Base-by-base conservation (phyloP, 1,139 yeast species). In the Pichia terricola region DNA sequence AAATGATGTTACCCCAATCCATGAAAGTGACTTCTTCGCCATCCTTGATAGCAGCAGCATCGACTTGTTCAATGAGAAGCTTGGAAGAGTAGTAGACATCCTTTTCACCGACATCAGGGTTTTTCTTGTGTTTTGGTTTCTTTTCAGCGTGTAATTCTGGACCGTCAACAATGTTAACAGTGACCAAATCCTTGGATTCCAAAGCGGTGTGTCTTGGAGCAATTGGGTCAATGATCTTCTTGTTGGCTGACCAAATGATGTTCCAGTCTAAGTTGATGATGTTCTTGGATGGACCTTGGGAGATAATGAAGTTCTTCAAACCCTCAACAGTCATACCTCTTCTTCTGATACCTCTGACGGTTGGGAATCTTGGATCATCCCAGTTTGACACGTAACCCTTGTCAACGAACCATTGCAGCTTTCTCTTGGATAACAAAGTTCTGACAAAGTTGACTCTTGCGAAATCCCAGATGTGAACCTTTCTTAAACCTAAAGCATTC, bases 261-360 rank as follows among this genome's bases (percentile, higher is more conserved):
- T 84, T 82, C 98, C 98, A 91, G 64, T 91, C 98, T 63, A 91
- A 73, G 71, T 91, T 91, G 62, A 89, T 82, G 57, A 91, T 88
- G 70, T 91, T 91, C 70, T 84, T 86, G 41, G 96, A 88, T 39
- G 98, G 97, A 60, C 98, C 98, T 71, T 91, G 97, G 43, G 95
- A 76, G 52, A 91, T 74, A 56, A 91, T 85, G 59, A 89, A 91
- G 71, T 84, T 84, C 67, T 91, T 79, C 65, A 91, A 78, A 54
- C 96, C 97, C 69, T 91, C 96, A 52, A 91, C 94, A 39, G 96
- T 81, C 97, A 91, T 91, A 72, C 98, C 98, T 72, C 98, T 84
- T 75, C 97, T 81, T 73, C 96, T 85, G 45, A 89, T 96, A 72
- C 97, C 97, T 68, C 96, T 81, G 37, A 89, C 95, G 40, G 98